Base-by-base conservation (phyloP, 495 filamentous ascomycete species). In the Cladorrhinum samala region DNA sequence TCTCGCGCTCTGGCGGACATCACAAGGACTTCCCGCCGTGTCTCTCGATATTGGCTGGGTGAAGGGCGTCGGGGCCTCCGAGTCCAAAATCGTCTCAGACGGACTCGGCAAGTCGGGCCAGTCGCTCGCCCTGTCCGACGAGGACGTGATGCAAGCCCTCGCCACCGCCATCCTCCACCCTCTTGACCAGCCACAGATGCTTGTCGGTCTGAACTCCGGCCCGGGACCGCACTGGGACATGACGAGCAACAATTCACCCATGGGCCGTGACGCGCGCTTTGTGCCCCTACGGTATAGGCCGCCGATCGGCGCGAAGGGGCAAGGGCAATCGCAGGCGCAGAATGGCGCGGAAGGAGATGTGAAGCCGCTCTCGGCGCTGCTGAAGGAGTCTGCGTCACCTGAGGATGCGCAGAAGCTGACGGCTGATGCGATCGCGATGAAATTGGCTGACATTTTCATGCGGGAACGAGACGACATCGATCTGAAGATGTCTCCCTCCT, bases 21-120 rank as follows among this genome's bases (percentile, higher is more conserved):
- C 27, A 11, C 25, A 23, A 0, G 68, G 68, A 2, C 58, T 69
- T 0, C 65, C 70, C 0, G 68, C 69, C 33, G 65, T 73, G 9
- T 68, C 69, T 20, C 66, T 83, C 30, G 72, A 80, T 33, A 63
- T 84, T 59, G 51, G 80, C 9, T 58, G 66, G 7, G 66, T 75
- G 16, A 64, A 62, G 25, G 65, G 63, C 3, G 64, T 69, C 14
- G 72, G 72, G 1, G 65, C 59, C 37, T 53, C 67, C 5, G 66
- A 61, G 17, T 58, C 62, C 9, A 42, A 47, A 3, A 47, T 58
- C 5, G 20, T 21, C 9, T 36, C 52, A 0, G 46, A 48, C 13
- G 57, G 58, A 33, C 60, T 54, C 0, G 49, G 62, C 14, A 50
- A 58, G 0, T 18, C 58, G 0, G 56, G 62, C 2, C 47, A 55